Conservation (phyloP, 495 filamentous ascomycete genomes). For the Sordaria brevicollis region DNA sequence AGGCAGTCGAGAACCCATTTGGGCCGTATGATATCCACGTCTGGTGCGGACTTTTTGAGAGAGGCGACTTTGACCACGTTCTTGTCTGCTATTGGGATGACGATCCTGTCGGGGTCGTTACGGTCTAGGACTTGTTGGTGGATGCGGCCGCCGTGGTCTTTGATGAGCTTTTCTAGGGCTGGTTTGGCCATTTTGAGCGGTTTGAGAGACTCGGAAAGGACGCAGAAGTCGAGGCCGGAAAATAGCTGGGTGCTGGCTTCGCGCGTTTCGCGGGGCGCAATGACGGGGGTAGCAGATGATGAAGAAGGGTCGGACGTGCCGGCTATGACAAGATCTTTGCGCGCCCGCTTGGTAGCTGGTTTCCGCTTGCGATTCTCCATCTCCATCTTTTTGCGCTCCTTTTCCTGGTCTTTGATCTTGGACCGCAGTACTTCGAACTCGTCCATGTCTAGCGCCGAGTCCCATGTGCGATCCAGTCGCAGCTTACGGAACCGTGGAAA, state of each 20-base stretch:
- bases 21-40: constrained; percentile 62
- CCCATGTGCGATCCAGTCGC: constrained; percentile 76
- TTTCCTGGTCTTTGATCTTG: constrained; percentile 58
- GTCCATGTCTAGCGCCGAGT: constrained; percentile 60
- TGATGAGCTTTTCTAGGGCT: constrained; percentile 78
- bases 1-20: constrained; percentile 81
- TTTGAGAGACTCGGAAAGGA: constrained; percentile 31
- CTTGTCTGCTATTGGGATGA: constrained; percentile 70
- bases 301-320: constrained; percentile 48
- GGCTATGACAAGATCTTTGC: constrained; percentile 62
- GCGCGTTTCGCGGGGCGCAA: constrained; percentile 5
- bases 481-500: constrained; percentile 87
- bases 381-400: constrained; percentile 65
- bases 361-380: constrained; percentile 65
- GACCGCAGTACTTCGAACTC: constrained; percentile 67
- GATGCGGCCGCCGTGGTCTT: constrained; percentile 76
- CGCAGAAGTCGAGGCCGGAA: constrained; percentile 68
- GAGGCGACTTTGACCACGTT: constrained; percentile 80
- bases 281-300: constrained; percentile 40
- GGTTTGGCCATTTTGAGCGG: constrained; percentile 60
- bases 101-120: constrained; percentile 40
- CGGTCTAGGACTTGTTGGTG: constrained; percentile 49
- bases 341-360: constrained; percentile 45
- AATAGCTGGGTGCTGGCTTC: constrained; percentile 42
- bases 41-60: constrained; percentile 52